These are phyloP conservation scores for Tetrahymena thermophila DNA, from an alignment of 73 alveolate genomes.

Conservation along the genomic window DNA sequence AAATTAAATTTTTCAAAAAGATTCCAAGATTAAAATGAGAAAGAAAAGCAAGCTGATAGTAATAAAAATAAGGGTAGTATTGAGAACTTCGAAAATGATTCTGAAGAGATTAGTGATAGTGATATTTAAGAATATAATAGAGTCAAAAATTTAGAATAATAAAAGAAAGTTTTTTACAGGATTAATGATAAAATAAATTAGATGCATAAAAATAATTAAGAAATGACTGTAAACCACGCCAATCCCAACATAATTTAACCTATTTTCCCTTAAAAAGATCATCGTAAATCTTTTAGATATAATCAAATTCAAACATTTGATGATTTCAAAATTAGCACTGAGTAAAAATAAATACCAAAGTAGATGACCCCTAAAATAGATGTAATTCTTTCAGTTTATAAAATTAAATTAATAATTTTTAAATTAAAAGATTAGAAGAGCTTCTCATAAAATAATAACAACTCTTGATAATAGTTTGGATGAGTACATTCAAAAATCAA, in stretches of 20 bases:
- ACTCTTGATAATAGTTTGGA: neutral
- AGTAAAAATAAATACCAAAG: neutral
- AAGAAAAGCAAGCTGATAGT: neutral
- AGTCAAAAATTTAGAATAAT: neutral
- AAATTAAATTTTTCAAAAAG: neutral
- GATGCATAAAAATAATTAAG: neutral
- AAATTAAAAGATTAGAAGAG: neutral
- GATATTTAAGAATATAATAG: neutral
- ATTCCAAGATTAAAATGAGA: neutral
- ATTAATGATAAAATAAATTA: neutral
- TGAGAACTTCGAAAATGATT: neutral
- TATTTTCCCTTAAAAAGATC: neutral
- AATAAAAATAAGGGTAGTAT: neutral
- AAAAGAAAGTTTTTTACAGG: neutral
- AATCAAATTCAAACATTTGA: neutral
- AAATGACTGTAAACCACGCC: neutral
- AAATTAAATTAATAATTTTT: neutral
- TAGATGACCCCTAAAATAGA: neutral
- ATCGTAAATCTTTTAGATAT: neutral
- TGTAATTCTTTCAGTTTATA: neutral
- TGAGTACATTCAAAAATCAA: neutral
- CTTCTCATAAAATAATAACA: neutral
- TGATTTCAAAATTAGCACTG: neutral
- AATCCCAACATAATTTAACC: neutral
- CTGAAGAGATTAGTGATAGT: neutral